Evolutionary conservation across 2,329 filamentous ascomycete genomes (phyloP).

Genomic region (Sporothrix schenckii): DNA sequence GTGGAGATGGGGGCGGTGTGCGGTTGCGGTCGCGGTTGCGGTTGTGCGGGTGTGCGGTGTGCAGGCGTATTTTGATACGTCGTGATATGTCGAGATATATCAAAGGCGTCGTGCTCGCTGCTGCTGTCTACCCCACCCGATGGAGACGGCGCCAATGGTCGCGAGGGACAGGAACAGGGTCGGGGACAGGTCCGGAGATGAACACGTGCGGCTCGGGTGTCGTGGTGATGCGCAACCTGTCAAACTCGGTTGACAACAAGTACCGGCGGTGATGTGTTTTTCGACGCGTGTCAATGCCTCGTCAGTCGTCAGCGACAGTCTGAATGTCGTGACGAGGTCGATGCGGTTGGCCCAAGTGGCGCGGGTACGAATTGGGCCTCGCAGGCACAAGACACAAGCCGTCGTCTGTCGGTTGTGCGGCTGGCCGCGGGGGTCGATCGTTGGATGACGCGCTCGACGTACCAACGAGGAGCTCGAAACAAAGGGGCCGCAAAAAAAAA

Average conservation of each 20-base stretch:
- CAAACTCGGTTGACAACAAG: conserved; percentile 3
- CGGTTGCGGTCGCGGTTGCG: no score
- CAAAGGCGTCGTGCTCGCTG: background rate
- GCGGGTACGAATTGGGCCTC: background rate
- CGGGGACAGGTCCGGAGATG: background rate
- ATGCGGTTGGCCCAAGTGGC: background rate
- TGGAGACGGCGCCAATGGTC: background rate
- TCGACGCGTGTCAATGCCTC: conserved; percentile 9
- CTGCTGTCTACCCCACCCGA: background rate
- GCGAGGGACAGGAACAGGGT: background rate
- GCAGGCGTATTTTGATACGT: background rate
- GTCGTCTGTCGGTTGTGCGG: conserved; percentile 6
- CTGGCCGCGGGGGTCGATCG: background rate
- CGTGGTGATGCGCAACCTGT: background rate
- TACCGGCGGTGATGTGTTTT: background rate
- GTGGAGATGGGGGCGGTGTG: background rate
- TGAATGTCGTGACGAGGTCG: background rate
- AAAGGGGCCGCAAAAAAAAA: conserved; percentile 21
- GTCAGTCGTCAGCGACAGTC: background rate
- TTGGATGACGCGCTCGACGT: conserved; percentile 21
- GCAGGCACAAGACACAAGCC: no score
- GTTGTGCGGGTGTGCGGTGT: background rate
- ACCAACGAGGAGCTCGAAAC: background rate
- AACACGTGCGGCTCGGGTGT: background rate
- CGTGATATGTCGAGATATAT: background rate